Evolutionary conservation across 1,284 basidiomycete genomes (phyloP).

Genomic region (Taiwanofungus camphoratus): DNA sequence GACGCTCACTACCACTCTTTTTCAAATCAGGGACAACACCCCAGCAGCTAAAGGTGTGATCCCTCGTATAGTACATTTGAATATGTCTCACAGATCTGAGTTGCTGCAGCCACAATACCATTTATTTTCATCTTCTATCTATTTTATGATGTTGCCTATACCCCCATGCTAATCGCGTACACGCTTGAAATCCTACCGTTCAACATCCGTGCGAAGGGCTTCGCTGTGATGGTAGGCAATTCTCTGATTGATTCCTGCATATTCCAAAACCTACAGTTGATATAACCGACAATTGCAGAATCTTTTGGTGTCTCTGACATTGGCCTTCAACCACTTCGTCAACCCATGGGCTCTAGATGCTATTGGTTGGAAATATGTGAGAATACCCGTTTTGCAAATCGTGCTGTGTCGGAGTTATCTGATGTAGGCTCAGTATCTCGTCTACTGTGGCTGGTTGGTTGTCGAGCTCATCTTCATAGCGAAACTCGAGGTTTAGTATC

Average conservation of each 20-base stretch:
- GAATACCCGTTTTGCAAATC: conserved; percentile 12
- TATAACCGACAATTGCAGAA: conserved; percentile 41
- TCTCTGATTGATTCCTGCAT: neutral
- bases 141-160: conserved; percentile 65
- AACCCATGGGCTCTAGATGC: conserved; percentile 66
- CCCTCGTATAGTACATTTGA: neutral
- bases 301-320: conserved; percentile 47
- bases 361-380: conserved; percentile 61
- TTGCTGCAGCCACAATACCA: conserved; percentile 49
- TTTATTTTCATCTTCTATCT: conserved; percentile 68
- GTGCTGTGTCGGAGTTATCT: conserved; percentile 6
- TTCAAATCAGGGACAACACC: conserved; percentile 38
- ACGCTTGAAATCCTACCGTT: conserved; percentile 67
- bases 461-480: conserved; percentile 51
- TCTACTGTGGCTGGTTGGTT: conserved; percentile 56
- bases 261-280: neutral
- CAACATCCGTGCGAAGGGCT: conserved; percentile 61
- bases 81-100: neutral
- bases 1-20: conserved; percentile 56
- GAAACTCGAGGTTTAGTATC: conserved; percentile 39
- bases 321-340: conserved; percentile 69
- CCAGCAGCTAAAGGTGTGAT: conserved; percentile 48
- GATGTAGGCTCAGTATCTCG: conserved; percentile 41
- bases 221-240: conserved; percentile 52
- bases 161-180: conserved; percentile 58